Evolutionary conservation across 306 rosid genomes (phyloP), one percentile per base, ranked within the genome.

Genomic region (Medicago lupulina): DNA sequence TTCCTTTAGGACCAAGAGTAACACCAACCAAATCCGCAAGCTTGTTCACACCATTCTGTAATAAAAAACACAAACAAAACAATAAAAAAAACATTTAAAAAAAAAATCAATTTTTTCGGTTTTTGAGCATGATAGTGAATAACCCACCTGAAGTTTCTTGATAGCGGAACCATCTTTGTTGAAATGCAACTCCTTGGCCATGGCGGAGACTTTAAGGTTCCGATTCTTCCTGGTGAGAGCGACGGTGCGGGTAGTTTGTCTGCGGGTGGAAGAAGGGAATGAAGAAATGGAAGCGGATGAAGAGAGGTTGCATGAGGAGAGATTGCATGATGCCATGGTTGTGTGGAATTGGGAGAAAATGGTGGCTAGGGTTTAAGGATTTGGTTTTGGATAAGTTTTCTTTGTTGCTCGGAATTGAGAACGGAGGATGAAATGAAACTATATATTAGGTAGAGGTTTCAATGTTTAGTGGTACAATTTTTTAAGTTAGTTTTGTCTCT

Each of bases 21-120:
- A 96, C 99, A 6, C 99, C 99, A 67, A 96, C 99, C 58, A 96
- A 84, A 76, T 96, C 99, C 25, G 99, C 98, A 21, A 96, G 99
- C 89, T 96, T 96, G 88, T 96, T 96, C 67, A 96, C 99, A 60
- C 99, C 99, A 49, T 64, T 86, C 99, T 96, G 85, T 36, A 76
- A 66, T 49, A 69, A 41, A 75, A n/a, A 75, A 62, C 8, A 7
- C 2, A 44, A 71, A 31, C 21, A 11, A 49, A 19, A 67, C 11
- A 49, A 5, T 0, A 9, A 14, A 2, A 31, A 64, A 7, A 28
- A 23, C 28, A 23, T 23, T 23, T n/a, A n/a, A n/a, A 23, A 23
- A 23, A 23, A 21, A 23, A 23, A 23, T 23, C 28, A 23, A 1
- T 23, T 23, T 23, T 23, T 23, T 23, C 28, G 2, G 1, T 23